Percentiles rank a stretch among this genome's conserved stretches.
phyloP scores from a whole-genome alignment of 768 basidiomycete genomes.

The Psilocybe subaeruginosa region DNA sequence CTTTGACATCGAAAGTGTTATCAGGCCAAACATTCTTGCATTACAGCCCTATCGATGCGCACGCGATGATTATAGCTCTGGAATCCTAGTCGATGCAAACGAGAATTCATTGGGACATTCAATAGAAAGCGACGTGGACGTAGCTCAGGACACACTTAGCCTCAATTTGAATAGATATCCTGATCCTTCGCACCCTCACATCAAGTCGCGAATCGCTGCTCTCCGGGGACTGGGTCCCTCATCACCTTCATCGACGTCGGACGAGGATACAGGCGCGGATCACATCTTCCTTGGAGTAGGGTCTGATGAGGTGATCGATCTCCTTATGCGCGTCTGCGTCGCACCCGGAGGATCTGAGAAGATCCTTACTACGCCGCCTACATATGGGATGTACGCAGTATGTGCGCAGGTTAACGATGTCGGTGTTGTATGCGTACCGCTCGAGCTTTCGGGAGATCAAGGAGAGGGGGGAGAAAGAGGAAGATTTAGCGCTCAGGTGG shows the following conservation, averaged over 20 bases:
- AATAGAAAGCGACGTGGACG: slow-evolving; percentile 46
- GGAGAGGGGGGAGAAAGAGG: slow-evolving; percentile 79
- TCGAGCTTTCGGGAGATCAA: slow-evolving; percentile 57
- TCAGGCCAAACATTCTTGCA: slow-evolving; percentile 92
- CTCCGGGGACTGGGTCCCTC: slow-evolving; percentile 68
- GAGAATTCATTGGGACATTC: slow-evolving; percentile 95
- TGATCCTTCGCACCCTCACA: slow-evolving; percentile 80
- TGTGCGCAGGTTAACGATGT: slow-evolving; percentile 96
- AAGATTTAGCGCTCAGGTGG: slow-evolving; percentile 73
- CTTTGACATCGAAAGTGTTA: slow-evolving; percentile 81
- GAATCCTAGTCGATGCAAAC: slow-evolving; percentile 95
- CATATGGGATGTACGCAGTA: slow-evolving; percentile 97
- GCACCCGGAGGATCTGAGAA: slow-evolving; percentile 72
- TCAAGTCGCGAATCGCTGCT: slow-evolving; percentile 76
- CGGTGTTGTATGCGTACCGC: slow-evolving; percentile 73
- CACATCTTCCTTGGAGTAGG: slow-evolving; percentile 95
- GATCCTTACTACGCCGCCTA: slow-evolving; percentile 89
- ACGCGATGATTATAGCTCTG: slow-evolving; percentile 90
- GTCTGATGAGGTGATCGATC: slow-evolving; percentile 94
- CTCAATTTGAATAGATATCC: slow-evolving; percentile 89
- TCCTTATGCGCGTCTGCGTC: slow-evolving; percentile 90
- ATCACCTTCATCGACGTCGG: slow-evolving; percentile 3
- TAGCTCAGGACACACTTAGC: slow-evolving; percentile 39
- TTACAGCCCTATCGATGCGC: slow-evolving; percentile 95
- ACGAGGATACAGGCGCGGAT: slow-evolving; percentile 31